Evolutionary conservation across 164 flowering plant genomes (phyloP).

Genomic region (Santalum album): DNA sequence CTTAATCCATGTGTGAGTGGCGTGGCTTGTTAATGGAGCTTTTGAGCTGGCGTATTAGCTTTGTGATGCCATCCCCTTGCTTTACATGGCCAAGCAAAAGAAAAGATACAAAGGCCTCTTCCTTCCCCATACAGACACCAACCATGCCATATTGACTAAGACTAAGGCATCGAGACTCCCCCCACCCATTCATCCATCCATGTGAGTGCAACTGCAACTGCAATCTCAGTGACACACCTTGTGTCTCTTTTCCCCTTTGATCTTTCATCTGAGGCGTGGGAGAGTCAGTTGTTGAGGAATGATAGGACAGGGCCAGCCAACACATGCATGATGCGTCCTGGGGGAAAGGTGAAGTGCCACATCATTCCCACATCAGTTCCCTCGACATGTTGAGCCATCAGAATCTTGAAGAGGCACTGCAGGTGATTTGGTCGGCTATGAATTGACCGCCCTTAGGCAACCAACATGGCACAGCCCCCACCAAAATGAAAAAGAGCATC

Average conservation of each 20-base stretch:
- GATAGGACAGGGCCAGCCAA: not conserved
- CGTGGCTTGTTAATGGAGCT: not conserved
- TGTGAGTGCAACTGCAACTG: no score
- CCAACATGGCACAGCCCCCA: no score
- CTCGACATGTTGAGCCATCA: not conserved
- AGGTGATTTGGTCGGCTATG: not conserved
- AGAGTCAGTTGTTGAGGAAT: not conserved
- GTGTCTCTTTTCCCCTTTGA: no score
- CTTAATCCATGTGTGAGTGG: not conserved
- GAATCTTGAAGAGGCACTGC: not conserved
- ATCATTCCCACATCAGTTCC: not conserved
- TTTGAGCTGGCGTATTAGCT: slow-evolving; percentile 2
- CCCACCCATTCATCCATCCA: no score
- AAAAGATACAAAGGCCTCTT: not conserved
- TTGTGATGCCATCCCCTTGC: slow-evolving; percentile 3
- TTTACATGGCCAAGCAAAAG: not conserved
- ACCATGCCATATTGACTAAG: no score
- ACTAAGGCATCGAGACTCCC: no score
- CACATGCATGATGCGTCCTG: not conserved
- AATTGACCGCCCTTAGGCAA: no score
- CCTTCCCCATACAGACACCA: no score
- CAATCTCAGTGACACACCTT: no score
- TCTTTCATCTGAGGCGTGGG: not conserved
- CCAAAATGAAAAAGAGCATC: not conserved
- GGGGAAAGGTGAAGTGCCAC: not conserved